These are phyloP conservation scores for Leccinum subgranulosum DNA, from an alignment of 768 basidiomycete genomes.

Conservation along the genomic window DNA sequence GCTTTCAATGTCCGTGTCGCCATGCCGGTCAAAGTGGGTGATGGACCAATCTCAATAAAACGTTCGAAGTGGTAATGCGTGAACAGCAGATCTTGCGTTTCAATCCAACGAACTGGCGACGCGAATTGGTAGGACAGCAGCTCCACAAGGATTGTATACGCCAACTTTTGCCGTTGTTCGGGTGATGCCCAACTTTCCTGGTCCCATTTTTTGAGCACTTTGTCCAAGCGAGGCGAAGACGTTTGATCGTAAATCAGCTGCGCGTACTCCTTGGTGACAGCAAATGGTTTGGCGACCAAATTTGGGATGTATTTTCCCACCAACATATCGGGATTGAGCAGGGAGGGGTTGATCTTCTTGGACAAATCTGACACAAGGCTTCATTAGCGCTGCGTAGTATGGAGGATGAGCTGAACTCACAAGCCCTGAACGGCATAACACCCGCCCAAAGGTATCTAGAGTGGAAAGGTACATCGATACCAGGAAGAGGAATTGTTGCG, in stretches of 20 bases:
- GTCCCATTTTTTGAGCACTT: constrained; percentile 93
- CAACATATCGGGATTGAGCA: constrained; percentile 93
- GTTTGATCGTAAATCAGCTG: constrained; percentile 97
- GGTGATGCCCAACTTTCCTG: constrained; percentile 80
- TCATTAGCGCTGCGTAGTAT: neutral
- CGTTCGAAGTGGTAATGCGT: constrained; percentile 84
- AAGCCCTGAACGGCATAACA: constrained; percentile 95
- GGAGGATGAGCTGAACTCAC: constrained; percentile 45
- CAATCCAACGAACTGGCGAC: constrained; percentile 98
- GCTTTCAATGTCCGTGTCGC: constrained; percentile 85
- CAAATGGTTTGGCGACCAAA: constrained; percentile 86
- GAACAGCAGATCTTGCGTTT: constrained; percentile 96
- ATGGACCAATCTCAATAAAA: constrained; percentile 93
- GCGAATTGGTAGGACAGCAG: constrained; percentile 97
- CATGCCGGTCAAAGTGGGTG: constrained; percentile 95
- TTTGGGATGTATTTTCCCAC: constrained; percentile 97
- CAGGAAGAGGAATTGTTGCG: constrained; percentile 91
- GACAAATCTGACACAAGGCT: constrained; percentile 64
- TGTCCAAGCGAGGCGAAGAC: constrained; percentile 90
- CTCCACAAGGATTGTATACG: constrained; percentile 95
- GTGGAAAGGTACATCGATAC: constrained; percentile 99
- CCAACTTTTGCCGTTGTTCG: constrained; percentile 87
- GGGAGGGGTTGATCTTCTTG: constrained; percentile 92
- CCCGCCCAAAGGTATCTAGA: constrained; percentile 99
- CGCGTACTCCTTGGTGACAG: constrained; percentile 80